Evolutionary conservation across 2,329 filamentous ascomycete genomes (phyloP), one percentile per base, ranked within the genome.

Genomic region (Ramichloridium luteum): DNA sequence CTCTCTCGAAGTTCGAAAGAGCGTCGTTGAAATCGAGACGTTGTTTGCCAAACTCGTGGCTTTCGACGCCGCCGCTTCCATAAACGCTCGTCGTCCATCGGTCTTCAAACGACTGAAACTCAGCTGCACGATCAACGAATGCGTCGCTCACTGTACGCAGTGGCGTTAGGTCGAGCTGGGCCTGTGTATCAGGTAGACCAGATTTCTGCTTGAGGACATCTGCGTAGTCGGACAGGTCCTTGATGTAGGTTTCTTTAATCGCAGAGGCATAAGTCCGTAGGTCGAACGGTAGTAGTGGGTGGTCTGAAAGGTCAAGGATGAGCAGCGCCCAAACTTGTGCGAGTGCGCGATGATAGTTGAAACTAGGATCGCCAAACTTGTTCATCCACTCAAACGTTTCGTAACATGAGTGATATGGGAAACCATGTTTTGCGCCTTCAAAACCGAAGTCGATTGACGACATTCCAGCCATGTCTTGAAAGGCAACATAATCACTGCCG

Each of bases 361-460:
- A 93, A 5, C 43, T 49, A 0, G 84, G 84, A 53, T 98, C 90
- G 13, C 81, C 77, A 37, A 81, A 74, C 22, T 68, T 69, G 15
- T 76, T 65, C 69, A 96, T 83, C 77, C 84, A 88, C 27, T 85
- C 78, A 46, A 81, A 86, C 32, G 76, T 92, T 51, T 96, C 88
- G 57, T 93, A 92, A 58, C 80, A 90, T 38, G 80, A 86, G 56
- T 85, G 77, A 31, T 77, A 74, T 0, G 86, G 83, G 47, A 70
- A 79, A 8, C 56, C 58, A 25, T 62, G 57, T 5, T 69, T 62
- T 1, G 50, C 47, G 27, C 80, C 80, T 22, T 62, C 57, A 50
- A 98, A 96, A 16, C 73, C 70, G 43, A 98, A 72, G 53, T 96
- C 85, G 34, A 98, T 65, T 8, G 81, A 86, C 27, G 84, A 88